Conservation (phyloP, 257 asterid genomes). For the Haberlea rhodopensis region DNA sequence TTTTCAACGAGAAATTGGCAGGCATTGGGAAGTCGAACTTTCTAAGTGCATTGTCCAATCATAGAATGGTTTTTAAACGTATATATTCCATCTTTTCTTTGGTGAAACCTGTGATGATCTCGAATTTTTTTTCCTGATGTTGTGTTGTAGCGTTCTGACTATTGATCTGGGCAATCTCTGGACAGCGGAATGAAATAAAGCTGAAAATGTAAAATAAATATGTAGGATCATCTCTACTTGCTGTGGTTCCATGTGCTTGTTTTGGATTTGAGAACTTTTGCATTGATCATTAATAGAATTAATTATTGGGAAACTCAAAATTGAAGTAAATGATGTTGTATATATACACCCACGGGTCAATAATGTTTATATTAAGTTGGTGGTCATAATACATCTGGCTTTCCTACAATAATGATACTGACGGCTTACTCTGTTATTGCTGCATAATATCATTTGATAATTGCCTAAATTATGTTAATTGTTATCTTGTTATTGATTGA, state of each 20-base stretch:
- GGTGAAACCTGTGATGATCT: background rate
- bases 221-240: background rate
- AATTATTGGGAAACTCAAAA: background rate
- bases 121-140: background rate
- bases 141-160: background rate
- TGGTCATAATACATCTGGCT: background rate
- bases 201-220: background rate
- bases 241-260: background rate
- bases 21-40: background rate
- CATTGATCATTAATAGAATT: background rate
- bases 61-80: background rate
- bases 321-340: background rate
- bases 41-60: background rate
- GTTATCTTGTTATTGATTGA: background rate
- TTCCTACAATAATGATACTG: background rate
- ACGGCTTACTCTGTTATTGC: background rate
- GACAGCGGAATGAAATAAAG: background rate
- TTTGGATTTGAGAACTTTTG: background rate
- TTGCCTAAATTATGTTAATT: background rate
- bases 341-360: background rate
- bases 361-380: background rate
- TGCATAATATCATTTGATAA: background rate
- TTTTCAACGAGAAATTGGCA: background rate
- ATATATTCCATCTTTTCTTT: background rate
- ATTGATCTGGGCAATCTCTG: background rate